Base-by-base conservation (phyloP, 1,284 basidiomycete genomes). In the Boletus smithii region DNA sequence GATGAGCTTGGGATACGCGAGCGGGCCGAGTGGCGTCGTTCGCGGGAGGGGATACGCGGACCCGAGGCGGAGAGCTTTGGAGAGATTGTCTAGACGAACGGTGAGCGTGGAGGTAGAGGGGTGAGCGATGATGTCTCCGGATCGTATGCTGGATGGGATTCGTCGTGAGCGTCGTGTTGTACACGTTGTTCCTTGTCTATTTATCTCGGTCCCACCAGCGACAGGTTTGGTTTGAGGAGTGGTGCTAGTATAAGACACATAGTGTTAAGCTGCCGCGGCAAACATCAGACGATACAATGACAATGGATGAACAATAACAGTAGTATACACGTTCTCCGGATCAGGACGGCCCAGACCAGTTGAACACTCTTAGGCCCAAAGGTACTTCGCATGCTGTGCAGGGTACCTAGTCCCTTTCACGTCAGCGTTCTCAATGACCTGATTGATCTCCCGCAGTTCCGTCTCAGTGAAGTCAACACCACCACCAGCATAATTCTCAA, bases 401-500 rank as follows among this genome's bases (percentile, higher is more conserved):
- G 58, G 58, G 34, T 67, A 67, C 17, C 61, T 61, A 5, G 1
- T 1, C 8, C 65, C 61, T 23, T 44, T 56, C 27, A 67, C 51
- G 3, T 53, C 54, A 0, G 47, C 51, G 8, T 39, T 49, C 1
- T 51, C 48, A 1, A 63, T 35, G 14, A 62, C 20, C 11, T 44
- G n/a, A 32, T 65, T 52, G 23, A 64, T 48, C 23, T 58, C 53
- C 33, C 31, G 24, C 9, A 65, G 20, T 24, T 63, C 65, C n/a
- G 32, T 13, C 13, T 54, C 42, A 0, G 53, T 52, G 30, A 67
- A 51, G 18, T 34, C 32, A 0, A 66, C 37, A 16, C 67, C 52
- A 8, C 63, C 57, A 4, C 51, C 61, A 5, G 50, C 61, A 23
- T 27, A 54, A 38, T 67, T 63, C 48, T 63, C 63, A 1, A 58